Evolutionary conservation across 257 asterid species (phyloP).

Genomic region (Plantago elongata): DNA sequence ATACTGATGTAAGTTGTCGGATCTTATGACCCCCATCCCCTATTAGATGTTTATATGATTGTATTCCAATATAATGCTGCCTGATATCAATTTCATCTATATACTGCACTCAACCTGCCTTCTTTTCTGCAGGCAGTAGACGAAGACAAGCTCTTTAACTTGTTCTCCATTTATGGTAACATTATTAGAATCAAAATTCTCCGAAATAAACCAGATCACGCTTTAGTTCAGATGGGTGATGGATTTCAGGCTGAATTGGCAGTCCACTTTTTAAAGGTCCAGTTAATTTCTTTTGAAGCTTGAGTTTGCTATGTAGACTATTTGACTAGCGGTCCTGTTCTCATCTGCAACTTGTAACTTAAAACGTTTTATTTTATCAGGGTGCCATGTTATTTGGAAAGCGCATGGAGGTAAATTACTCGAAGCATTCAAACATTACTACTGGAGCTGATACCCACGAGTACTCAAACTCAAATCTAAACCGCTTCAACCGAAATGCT

Average conservation of each 20-base stretch:
- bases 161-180: constrained; percentile 92
- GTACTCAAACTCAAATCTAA: constrained; percentile 86
- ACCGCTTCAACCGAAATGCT: constrained; percentile 93
- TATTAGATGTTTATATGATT: neutral
- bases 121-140: constrained; percentile 60
- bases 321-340: neutral
- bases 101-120: constrained; percentile 17
- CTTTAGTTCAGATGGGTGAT: constrained; percentile 94
- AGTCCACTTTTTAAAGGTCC: constrained; percentile 90
- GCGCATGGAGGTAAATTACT: constrained; percentile 89
- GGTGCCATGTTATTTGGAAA: constrained; percentile 86
- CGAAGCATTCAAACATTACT: constrained; percentile 78
- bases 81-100: constrained; percentile 2
- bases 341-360: constrained; percentile 10
- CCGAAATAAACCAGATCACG: constrained; percentile 95
- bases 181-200: constrained; percentile 87
- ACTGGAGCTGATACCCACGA: constrained; percentile 91
- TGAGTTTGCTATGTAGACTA: constrained; percentile 4
- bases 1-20: constrained; percentile 66
- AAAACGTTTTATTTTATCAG: constrained; percentile 28
- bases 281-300: constrained; percentile 1
- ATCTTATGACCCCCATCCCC: neutral
- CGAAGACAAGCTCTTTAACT: constrained; percentile 90
- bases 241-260: constrained; percentile 99
- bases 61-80: constrained; percentile 7